These are phyloP conservation scores for Aureobasidium sp. DNA, from an alignment of 2,329 filamentous ascomycete species.

Conservation along the genomic window DNA sequence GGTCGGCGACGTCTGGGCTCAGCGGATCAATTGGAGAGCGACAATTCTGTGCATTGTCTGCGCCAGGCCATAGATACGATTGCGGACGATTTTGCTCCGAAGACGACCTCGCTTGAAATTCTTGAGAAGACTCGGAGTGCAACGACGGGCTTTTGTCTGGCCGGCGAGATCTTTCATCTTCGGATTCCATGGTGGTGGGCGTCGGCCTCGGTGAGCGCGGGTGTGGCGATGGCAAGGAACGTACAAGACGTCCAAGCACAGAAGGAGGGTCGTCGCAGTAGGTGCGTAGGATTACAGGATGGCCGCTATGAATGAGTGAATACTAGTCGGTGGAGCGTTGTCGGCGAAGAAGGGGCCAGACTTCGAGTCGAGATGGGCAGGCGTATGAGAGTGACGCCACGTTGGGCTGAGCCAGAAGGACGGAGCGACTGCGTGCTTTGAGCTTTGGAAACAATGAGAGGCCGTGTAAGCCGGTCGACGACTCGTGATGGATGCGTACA, in stretches of 20 bases:
- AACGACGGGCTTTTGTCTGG: not conserved
- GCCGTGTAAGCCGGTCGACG: not conserved
- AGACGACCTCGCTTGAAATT: not conserved
- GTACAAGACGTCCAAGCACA: slow-evolving; percentile 6
- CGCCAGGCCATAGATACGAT: not conserved
- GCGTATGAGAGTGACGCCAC: not conserved
- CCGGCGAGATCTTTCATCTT: not conserved
- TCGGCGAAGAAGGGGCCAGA: not conserved
- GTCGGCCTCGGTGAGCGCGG: not conserved
- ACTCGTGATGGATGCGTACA: not conserved
- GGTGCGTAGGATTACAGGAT: not conserved
- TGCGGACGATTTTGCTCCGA: not conserved
- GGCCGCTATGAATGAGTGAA: not conserved
- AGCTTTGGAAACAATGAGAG: not conserved
- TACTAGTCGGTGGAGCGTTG: not conserved
- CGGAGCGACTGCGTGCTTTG: not conserved
- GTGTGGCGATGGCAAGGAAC: not conserved
- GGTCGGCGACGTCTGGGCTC: slow-evolving; percentile 44
- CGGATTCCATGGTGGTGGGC: not conserved
- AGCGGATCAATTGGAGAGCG: slow-evolving; percentile 23
- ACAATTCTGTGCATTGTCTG: not conserved
- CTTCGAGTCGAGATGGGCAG: not conserved
- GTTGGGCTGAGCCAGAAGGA: not conserved
- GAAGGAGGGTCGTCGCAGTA: not conserved
- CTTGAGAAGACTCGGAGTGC: not conserved